Conservation (phyloP, 2,329 filamentous ascomycete species). For the Aureobasidium sp. region DNA sequence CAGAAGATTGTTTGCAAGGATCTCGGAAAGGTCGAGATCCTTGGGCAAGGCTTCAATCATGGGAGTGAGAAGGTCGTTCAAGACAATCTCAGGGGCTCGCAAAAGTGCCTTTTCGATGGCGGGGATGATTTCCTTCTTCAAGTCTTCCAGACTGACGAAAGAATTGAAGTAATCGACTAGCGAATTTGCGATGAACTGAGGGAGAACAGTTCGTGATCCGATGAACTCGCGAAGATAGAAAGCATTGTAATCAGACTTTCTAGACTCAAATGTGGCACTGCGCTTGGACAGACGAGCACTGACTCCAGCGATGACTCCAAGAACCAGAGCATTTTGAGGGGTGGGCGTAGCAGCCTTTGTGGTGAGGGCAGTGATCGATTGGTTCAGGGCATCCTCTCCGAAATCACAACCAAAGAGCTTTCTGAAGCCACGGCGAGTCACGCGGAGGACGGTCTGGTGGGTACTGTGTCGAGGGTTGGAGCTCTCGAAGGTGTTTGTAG, state of each 20-base stretch:
- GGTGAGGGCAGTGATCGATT: slow-evolving; percentile 60
- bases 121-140: slow-evolving; percentile 69
- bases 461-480: slow-evolving; percentile 57
- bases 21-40: slow-evolving; percentile 67
- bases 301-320: slow-evolving; percentile 84
- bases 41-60: slow-evolving; percentile 63
- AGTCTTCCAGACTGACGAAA: slow-evolving; percentile 66
- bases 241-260: slow-evolving; percentile 66
- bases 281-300: slow-evolving; percentile 62
- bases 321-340: slow-evolving; percentile 65
- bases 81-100: slow-evolving; percentile 80
- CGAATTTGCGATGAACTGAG: slow-evolving; percentile 63
- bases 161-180: slow-evolving; percentile 74
- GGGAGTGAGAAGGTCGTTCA: slow-evolving; percentile 69
- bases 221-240: slow-evolving; percentile 85
- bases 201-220: slow-evolving; percentile 65
- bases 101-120: slow-evolving; percentile 82
- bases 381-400: slow-evolving; percentile 54
- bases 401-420: slow-evolving; percentile 58
- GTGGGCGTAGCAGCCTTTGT: slow-evolving; percentile 58
- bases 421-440: slow-evolving; percentile 73
- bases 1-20: slow-evolving; percentile 64
- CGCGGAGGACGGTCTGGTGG: slow-evolving; percentile 64
- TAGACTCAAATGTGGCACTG: slow-evolving; percentile 54
- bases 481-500: slow-evolving; percentile 69